These are phyloP conservation scores for Boletellus ananas DNA, from an alignment of 768 basidiomycete genomes.

Conservation along the genomic window DNA sequence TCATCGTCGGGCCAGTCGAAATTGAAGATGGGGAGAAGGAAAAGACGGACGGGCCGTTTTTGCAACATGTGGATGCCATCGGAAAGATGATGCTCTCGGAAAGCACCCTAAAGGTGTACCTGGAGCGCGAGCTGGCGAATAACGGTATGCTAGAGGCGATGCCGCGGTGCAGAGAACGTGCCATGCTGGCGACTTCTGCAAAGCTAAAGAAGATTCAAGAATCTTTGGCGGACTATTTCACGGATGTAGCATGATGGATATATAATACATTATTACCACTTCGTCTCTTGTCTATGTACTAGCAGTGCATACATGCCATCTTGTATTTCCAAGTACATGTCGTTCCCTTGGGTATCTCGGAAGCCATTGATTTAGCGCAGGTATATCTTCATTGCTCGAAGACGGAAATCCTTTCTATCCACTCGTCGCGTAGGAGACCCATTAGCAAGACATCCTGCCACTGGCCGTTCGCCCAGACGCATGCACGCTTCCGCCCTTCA, in stretches of 20 bases:
- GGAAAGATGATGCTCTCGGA: conserved; percentile 46
- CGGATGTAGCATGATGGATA: conserved; percentile 33
- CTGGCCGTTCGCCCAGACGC: conserved; percentile 32
- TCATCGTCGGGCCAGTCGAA: background rate
- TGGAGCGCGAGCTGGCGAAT: conserved; percentile 40
- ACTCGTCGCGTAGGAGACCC: conserved; percentile 40
- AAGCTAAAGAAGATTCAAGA: conserved; percentile 47
- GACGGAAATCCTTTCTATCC: conserved; percentile 26
- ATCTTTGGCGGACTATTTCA: conserved; percentile 44
- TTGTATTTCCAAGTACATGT: background rate
- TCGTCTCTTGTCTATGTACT: too few relatives aligned
- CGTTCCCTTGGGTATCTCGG: conserved; percentile 5
- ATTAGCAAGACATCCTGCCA: conserved; percentile 40
- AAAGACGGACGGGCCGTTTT: conserved; percentile 11
- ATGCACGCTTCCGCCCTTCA: conserved; percentile 37
- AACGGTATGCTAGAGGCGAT: conserved; percentile 40
- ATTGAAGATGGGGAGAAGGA: background rate
- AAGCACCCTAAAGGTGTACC: conserved; percentile 43
- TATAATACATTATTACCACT: too few relatives aligned
- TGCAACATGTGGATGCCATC: conserved; percentile 43
- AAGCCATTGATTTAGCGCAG: background rate
- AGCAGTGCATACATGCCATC: background rate
- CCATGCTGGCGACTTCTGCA: conserved; percentile 39
- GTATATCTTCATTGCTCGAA: conserved; percentile 13
- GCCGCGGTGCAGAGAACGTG: conserved; percentile 43